Base-by-base conservation (phyloP, 148 eudicot species). In the Pouteria glomerata region DNA sequence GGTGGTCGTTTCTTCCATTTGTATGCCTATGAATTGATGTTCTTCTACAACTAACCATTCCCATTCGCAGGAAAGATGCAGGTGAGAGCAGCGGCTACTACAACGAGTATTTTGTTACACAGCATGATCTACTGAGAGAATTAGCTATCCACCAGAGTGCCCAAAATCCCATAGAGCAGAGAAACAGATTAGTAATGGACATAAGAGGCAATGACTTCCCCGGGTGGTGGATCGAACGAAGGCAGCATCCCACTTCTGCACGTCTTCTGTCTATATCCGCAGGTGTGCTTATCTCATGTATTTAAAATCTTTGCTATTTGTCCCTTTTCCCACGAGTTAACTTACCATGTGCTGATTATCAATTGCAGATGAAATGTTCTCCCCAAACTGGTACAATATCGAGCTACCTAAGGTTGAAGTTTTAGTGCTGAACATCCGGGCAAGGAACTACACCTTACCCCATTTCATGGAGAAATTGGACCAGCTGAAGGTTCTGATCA, bases 51-150 rank as follows among this genome's bases (percentile, higher is more conserved):
- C 4, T 23, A 34, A 53, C 47, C 5, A 4, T 35, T 69, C 33
- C 12, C 37, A 18, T 27, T 68, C 27, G 15, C 72, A 68, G 78
- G 68, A 68, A 51, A 48, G 61, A 59, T 47, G 48, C 45, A 51
- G 53, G 60, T 13, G 78, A 61, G 44, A 5, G 15, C 24, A 62
- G n/a, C 31, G 67, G 41, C 52, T 42, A 50, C 30, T 74, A 68
- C 16, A 58, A 59, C 42, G 73, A 69, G 21, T 47, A 75, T 47
- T 69, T 58, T 61, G 78, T 53, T 23, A 69, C 29, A 18, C 78
- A 75, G 41, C 78, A 75, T 34, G 78, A 75, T 69, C 67, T 75
- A 30, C 68, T 75, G 27, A 75, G 78, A 59, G 78, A 75, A 21
- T 61, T 75, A 31, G 58, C 73, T 13, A 68, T 68, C 35, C 68